Percentiles rank a stretch among this genome's conserved stretches.
phyloP scores from a whole-genome alignment of 2,329 filamentous ascomycete genomes.

The Alternaria infectoria region DNA sequence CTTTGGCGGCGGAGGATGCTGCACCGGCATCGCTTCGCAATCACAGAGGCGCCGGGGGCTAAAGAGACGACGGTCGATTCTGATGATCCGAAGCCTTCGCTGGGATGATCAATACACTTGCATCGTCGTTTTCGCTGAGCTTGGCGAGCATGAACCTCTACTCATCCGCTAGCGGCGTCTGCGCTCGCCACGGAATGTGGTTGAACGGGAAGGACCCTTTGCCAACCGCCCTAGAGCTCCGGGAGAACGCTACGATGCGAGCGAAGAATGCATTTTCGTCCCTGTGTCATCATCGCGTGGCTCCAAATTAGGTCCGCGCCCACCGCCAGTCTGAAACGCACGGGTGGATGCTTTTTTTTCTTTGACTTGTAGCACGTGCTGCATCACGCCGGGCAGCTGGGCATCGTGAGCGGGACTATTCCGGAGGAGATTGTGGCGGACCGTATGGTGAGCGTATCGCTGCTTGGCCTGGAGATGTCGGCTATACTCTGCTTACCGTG shows the following conservation, averaged over 20 bases:
- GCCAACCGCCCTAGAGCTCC: not conserved
- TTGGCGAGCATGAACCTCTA: conserved; percentile 12
- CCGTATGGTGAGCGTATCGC: not conserved
- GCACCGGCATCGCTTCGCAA: conserved; percentile 14
- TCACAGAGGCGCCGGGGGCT: conserved; percentile 12
- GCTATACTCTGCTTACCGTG: conserved; percentile 4
- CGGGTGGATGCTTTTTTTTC: conserved; percentile 12
- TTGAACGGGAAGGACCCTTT: conserved; percentile 4
- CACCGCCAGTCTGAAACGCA: conserved; percentile 19
- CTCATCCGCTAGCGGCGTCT: conserved; percentile 2
- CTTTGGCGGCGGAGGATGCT: conserved; percentile 6
- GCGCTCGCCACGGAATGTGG: conserved; percentile 4
- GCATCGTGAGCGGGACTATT: conserved; percentile 8
- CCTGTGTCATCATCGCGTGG: conserved; percentile 11
- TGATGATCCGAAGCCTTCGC: not conserved
- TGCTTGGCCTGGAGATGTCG: not conserved
- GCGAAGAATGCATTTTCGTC: conserved; percentile 1
- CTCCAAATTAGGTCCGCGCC: conserved; percentile 3
- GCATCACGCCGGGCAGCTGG: conserved; percentile 12
- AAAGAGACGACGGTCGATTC: not conserved
- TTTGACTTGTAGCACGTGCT: conserved; percentile 20
- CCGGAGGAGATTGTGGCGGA: conserved; percentile 13
- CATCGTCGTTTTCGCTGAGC: conserved; percentile 8
- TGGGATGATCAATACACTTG: not conserved
- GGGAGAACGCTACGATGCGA: conserved; percentile 8